A percentile compares a stretch with the other conserved stretches of the same genome.
Evolutionary conservation across 257 asterid genomes (phyloP).

Genomic region (Gentiana macrophylla): DNA sequence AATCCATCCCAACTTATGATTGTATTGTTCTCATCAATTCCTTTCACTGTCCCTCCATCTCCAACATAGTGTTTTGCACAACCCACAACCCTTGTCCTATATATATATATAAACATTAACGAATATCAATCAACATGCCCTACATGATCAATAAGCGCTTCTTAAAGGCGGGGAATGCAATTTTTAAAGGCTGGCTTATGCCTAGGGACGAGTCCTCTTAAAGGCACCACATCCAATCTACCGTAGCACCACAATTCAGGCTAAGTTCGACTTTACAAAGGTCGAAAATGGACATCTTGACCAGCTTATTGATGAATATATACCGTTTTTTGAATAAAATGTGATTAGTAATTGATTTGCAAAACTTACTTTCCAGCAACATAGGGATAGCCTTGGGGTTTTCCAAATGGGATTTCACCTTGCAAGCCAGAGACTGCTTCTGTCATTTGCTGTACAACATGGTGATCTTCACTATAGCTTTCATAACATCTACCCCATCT

Average conservation of each 20-base stretch:
- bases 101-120: background rate
- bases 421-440: constrained; percentile 24
- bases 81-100: constrained; percentile 22
- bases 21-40: constrained; percentile 26
- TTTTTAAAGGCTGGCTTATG: too few species aligned
- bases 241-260: too few species aligned
- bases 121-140: too few species aligned
- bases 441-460: constrained; percentile 23
- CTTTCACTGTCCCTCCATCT: constrained; percentile 29
- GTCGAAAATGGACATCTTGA: too few species aligned
- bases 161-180: too few species aligned
- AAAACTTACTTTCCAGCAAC: constrained; percentile 21
- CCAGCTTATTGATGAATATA: too few species aligned
- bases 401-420: constrained; percentile 24
- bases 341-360: too few species aligned
- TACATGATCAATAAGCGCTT: too few species aligned
- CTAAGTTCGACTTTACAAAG: too few species aligned
- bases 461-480: constrained; percentile 30
- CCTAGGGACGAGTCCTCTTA: too few species aligned
- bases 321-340: too few species aligned
- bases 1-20: constrained; percentile 17
- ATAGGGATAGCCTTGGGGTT: constrained; percentile 15
- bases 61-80: constrained; percentile 36
- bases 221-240: too few species aligned
- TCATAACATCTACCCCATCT: constrained; percentile 39